Evolutionary conservation across 257 asterid species (phyloP).

Genomic region (Mitragyna speciosa): DNA sequence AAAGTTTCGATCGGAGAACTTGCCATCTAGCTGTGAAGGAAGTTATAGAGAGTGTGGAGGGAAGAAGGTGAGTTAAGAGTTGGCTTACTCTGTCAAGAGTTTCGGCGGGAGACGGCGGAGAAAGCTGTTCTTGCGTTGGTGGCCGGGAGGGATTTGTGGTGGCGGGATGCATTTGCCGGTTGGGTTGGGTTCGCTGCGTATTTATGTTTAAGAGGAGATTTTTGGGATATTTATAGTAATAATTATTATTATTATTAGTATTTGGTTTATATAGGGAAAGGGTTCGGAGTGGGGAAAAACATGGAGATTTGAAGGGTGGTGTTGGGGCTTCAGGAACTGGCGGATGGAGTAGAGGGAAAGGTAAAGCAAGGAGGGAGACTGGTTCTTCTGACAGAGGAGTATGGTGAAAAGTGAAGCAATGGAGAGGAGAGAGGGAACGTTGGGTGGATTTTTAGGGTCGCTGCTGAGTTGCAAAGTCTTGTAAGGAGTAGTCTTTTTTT

Average conservation of each 20-base stretch:
- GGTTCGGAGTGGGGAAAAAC: neutral
- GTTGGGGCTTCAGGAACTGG: neutral
- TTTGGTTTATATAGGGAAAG: neutral
- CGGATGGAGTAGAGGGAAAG: constrained; percentile 7
- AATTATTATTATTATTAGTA: neutral
- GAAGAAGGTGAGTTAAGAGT: constrained; percentile 51
- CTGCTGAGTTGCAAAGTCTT: too few species aligned
- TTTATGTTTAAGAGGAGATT: neutral
- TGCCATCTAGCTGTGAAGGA: constrained; percentile 78
- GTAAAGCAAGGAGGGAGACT: neutral
- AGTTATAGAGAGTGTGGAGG: constrained; percentile 45
- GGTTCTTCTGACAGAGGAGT: too few species aligned
- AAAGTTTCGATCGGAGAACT: constrained; percentile 58
- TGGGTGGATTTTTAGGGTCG: too few species aligned
- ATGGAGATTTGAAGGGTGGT: neutral
- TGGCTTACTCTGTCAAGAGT: constrained; percentile 37
- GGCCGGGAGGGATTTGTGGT: neutral
- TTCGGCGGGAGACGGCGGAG: constrained; percentile 27
- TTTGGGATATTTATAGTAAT: too few species aligned
- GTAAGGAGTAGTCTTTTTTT: too few species aligned
- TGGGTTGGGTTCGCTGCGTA: neutral
- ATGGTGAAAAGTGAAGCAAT: too few species aligned
- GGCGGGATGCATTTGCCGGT: constrained; percentile 5
- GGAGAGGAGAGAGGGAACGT: too few species aligned
- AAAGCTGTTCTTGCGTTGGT: neutral